phyloP scores from a whole-genome alignment of 1,284 basidiomycete species.

The Coniferiporia weirii region DNA sequence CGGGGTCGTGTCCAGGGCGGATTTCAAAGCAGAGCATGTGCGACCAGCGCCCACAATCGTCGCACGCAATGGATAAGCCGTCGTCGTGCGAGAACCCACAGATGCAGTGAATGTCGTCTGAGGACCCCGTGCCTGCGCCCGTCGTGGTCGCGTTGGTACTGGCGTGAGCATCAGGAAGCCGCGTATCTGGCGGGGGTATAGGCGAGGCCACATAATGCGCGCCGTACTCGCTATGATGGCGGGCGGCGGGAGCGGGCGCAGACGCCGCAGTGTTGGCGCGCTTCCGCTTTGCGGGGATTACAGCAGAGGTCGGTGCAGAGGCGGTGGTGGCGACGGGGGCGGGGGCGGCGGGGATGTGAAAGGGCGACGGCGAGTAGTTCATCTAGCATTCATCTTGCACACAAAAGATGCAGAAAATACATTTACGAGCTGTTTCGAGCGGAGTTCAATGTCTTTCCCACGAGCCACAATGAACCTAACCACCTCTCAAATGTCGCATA shows the following conservation, averaged over 20 bases:
- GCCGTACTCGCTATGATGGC: not conserved
- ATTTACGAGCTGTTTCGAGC: not conserved
- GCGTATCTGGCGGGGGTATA: slow-evolving; percentile 20
- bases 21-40: slow-evolving; percentile 87
- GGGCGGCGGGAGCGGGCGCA: not conserved
- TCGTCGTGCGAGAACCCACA: slow-evolving; percentile 77
- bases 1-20: slow-evolving; percentile 57
- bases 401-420: not conserved
- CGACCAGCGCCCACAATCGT: slow-evolving; percentile 85
- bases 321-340: not conserved
- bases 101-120: slow-evolving; percentile 61
- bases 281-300: slow-evolving; percentile 13
- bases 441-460: not conserved
- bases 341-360: not conserved
- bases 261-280: slow-evolving; percentile 2
- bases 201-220: not conserved
- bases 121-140: slow-evolving; percentile 24
- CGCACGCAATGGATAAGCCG: slow-evolving; percentile 91
- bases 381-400: not conserved
- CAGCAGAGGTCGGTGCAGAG: not conserved
- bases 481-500: too few species aligned
- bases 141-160: slow-evolving; percentile 18
- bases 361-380: not conserved
- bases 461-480: not conserved
- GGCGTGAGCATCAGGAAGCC: slow-evolving; percentile 21